Evolutionary conservation across 2,329 filamentous ascomycete species (phyloP), one percentile per base, ranked within the genome.

Genomic region (Drechmeria coniospora): DNA sequence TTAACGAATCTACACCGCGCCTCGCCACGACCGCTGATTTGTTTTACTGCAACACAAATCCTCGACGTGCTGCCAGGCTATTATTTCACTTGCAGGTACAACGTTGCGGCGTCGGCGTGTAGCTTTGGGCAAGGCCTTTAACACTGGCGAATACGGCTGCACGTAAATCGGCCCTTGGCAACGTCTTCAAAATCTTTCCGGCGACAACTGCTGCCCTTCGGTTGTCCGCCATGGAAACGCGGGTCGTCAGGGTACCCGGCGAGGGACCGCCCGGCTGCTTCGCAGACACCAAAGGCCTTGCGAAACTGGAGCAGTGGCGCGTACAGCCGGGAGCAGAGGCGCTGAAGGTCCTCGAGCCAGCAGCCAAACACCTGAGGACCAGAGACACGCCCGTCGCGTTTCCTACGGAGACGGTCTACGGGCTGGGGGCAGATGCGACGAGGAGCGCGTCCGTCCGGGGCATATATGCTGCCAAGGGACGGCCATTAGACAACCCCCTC

Each of bases 371-470:
- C 37, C 59, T 93, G 20, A 67, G 61, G 28, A 61, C 62, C 12
- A 74, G 66, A 28, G 66, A 81, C 46, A 66, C 67, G 4, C 90
- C 90, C 4, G 83, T 98, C 26, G 90, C 82, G 1, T 98, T 98
- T 48, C 90, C 90, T 1, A 98, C 90, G 0, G 90, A 98, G 56
- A 98, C 90, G 1, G 90, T 98, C 1, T 98, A 98, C 49, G 90
- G 90, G 0, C 66, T 98, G 6, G 90, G 84, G n/a, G 90, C 90
- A 10, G 90, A 95, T 56, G 90, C 90, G 8, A 95, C 86, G 15
- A 71, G 83, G 42, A 83, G 76, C 43, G 63, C 59, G 15, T 79
- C 87, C 2, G 87, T 95, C 6, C 74, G 68, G 45, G 86, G 84
- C n/a, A 98, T 98, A 39, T 98, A 90, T 52, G 65, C 71, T 14